These are phyloP conservation scores for Leishmania major DNA, from an alignment of 208 protist genomes.

Conservation along the genomic window DNA sequence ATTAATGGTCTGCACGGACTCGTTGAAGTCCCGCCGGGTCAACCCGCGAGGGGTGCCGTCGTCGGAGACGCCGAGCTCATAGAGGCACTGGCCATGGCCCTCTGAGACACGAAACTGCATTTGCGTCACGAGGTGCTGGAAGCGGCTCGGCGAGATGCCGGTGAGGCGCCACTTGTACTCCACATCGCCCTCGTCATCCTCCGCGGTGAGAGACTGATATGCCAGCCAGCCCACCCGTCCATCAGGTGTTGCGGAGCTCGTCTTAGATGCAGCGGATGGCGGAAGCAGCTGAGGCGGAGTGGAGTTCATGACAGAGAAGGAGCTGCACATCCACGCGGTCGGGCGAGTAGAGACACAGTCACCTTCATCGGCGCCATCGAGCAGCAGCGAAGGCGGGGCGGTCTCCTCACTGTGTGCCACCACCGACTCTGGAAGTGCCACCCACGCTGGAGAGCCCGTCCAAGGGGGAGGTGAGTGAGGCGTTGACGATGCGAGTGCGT, in stretches of 20 bases:
- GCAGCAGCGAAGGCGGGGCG: background rate
- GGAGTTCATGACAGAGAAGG: constrained; percentile 4
- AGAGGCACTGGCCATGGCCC: constrained; percentile 93
- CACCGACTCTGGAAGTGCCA: constrained; percentile 1
- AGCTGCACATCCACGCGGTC: background rate
- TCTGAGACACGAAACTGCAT: constrained; percentile 94
- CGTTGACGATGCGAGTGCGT: background rate
- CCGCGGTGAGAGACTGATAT: constrained; percentile 50
- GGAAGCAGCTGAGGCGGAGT: background rate
- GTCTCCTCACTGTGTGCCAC: background rate
- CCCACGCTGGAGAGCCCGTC: constrained; percentile 8
- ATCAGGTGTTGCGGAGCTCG: background rate
- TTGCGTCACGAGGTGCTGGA: constrained; percentile 95
- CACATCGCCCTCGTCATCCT: constrained; percentile 94
- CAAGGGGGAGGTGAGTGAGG: background rate
- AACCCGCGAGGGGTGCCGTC: constrained; percentile 90
- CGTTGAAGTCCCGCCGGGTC: constrained; percentile 64
- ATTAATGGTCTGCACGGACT: constrained; percentile 75
- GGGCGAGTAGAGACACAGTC: background rate
- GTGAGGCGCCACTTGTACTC: constrained; percentile 97
- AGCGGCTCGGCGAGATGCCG: constrained; percentile 63
- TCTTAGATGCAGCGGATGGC: background rate
- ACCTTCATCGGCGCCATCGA: background rate
- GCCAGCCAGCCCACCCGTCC: background rate
- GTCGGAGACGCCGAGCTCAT: constrained; percentile 94